phyloP scores from a whole-genome alignment of 495 filamentous ascomycete genomes.

The Neurospora sp. region DNA sequence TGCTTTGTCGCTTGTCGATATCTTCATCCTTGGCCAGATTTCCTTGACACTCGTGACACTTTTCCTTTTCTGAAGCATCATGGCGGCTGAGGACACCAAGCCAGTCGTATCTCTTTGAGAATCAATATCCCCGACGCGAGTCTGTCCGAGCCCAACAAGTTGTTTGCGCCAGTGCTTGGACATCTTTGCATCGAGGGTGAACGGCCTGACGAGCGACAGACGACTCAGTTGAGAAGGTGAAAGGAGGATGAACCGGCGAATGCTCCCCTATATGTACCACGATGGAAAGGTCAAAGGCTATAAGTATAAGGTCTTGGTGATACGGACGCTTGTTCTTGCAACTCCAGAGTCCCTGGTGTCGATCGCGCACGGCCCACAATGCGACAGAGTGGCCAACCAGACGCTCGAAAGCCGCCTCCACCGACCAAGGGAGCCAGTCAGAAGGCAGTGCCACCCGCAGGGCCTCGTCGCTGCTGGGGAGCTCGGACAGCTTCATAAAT shows the following conservation, averaged over 20 bases:
- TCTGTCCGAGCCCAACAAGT: neutral
- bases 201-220: neutral
- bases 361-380: constrained; percentile 17
- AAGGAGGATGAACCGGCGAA: neutral
- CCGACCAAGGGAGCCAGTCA: constrained; percentile 20
- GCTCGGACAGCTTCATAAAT: constrained; percentile 27
- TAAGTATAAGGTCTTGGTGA: neutral
- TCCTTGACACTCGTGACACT: neutral
- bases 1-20: neutral
- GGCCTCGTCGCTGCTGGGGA: constrained; percentile 5
- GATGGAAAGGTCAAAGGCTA: neutral
- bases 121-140: neutral
- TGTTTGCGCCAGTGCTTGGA: neutral
- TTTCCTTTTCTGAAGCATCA: neutral
- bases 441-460: constrained; percentile 18
- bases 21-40: neutral
- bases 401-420: constrained; percentile 9
- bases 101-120: neutral
- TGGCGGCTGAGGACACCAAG: neutral
- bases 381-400: constrained; percentile 16
- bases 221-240: neutral
- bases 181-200: neutral
- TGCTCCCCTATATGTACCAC: neutral
- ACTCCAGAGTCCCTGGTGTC: constrained; percentile 8
- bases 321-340: neutral